These are phyloP conservation scores for Erodium trifolium DNA, from an alignment of 441 rosid genomes.

Conservation along the genomic window DNA sequence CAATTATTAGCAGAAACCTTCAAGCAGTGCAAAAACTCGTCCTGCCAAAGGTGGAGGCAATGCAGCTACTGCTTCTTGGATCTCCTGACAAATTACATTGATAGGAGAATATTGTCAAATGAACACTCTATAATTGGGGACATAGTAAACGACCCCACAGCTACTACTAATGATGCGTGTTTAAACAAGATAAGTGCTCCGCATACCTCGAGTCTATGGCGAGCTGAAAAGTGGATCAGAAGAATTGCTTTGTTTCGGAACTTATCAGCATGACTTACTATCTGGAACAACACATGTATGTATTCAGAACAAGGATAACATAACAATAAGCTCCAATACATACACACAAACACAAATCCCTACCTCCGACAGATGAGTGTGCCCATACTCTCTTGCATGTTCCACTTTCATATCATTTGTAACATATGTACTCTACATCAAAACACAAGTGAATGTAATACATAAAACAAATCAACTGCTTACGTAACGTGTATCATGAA, in stretches of 20 bases:
- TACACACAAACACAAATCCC: constrained; percentile 4
- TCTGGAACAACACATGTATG: constrained; percentile 32
- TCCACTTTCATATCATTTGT: constrained; percentile 54
- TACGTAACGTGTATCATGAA: not conserved
- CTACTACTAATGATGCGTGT: not conserved
- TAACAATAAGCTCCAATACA: no score
- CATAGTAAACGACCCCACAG: no score
- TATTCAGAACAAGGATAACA: constrained; percentile 4
- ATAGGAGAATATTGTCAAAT: not conserved
- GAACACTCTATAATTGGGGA: not conserved
- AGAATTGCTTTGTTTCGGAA: constrained; percentile 76
- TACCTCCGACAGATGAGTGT: constrained; percentile 81
- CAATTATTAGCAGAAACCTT: constrained; percentile 27
- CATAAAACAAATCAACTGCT: no score
- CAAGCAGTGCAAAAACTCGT: constrained; percentile 68
- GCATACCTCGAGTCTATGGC: constrained; percentile 59
- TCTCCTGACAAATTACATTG: constrained; percentile 40
- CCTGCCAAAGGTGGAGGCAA: constrained; percentile 55
- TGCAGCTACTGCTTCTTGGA: constrained; percentile 55
- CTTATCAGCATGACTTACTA: constrained; percentile 49
- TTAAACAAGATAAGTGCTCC: not conserved
- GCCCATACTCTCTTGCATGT: constrained; percentile 90
- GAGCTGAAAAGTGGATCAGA: constrained; percentile 87
- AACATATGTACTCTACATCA: constrained; percentile 69
- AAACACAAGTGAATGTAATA: not conserved